phyloP scores from a whole-genome alignment of 179 eudicot species.

The Camellia oleifera region DNA sequence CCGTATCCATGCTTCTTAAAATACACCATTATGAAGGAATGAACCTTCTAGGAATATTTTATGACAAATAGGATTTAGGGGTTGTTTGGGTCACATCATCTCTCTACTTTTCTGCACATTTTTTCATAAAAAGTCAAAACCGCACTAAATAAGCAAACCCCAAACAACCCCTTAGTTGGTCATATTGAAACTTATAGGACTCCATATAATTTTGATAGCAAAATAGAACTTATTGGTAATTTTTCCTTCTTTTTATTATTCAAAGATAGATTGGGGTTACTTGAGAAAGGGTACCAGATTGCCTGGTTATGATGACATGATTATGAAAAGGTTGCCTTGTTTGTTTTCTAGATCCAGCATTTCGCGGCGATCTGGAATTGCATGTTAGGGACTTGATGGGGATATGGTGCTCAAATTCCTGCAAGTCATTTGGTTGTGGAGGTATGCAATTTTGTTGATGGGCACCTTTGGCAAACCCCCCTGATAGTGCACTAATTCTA shows the following conservation, averaged over 20 bases:
- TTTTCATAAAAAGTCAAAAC: no score
- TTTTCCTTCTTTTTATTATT: not conserved
- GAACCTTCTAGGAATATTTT: no score
- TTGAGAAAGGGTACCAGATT: constrained; percentile 27
- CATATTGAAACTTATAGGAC: no score
- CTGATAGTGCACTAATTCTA: constrained; percentile 25
- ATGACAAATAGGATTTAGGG: no score
- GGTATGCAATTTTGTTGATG: constrained; percentile 31
- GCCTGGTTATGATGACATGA: constrained; percentile 31
- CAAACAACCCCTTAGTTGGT: no score
- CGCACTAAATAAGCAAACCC: no score
- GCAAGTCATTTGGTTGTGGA: constrained; percentile 34
- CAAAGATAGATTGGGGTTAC: constrained; percentile 15
- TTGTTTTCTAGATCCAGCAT: constrained; percentile 71
- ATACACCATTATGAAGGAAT: no score
- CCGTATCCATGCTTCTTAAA: no score
- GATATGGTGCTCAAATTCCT: constrained; percentile 44
- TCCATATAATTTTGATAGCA: no score
- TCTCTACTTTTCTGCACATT: no score
- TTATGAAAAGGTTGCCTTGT: constrained; percentile 55
- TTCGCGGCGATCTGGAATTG: constrained; percentile 62
- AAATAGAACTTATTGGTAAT: no score
- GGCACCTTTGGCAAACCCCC: constrained; percentile 31
- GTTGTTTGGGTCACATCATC: no score
- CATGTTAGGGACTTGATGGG: constrained; percentile 56